Evolutionary conservation across 257 asterid genomes (phyloP), one percentile per base, ranked within the genome.

Genomic region (Solanum chmielewskii): DNA sequence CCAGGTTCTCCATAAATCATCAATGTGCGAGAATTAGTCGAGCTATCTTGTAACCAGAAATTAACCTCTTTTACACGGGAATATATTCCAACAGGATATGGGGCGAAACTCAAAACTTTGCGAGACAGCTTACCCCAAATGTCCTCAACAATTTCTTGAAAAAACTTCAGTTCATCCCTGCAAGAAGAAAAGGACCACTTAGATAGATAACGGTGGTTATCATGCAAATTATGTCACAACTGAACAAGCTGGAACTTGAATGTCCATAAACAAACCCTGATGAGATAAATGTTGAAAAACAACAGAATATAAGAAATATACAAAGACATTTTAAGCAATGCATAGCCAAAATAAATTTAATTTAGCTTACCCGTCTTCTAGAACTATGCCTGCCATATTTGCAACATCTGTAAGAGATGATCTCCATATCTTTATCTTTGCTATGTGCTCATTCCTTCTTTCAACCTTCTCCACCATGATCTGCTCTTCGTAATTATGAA

Each of bases 11-110:
- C 85, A 27, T 69, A 86, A 47, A 86, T 59, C 62, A 62, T 66
- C 33, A 75, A 18, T 47, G 37, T 52, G 25, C 12, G 42, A 76
- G 33, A n/a, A 56, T 16, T 66, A 15, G 76, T 52, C 20, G 76
- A 75, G 52, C 77, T 59, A 77, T 86, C 88, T 77, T 86, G 85
- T 76, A 75, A 21, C 88, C 85, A 86, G 59, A 86, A 62, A 77
- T 31, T 86, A 31, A 39, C 41, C 25, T 76, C 83, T 23, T 76
- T 77, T 29, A 44, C 44, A n/a, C 77, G 88, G 70, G 44, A 31
- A 27, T 86, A 35, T 77, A 75, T 86, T 86, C 88, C 88, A 86
- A 86, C 85, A 39, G 85, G 88, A 66, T 33, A 62, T 7, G 29
- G 88, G 45, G 85, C 62, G 62, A 76, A 39, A 37, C 31, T 86